Evolutionary conservation across 2,329 filamentous ascomycete species (phyloP).

Genomic region (Westerdykella sp.): DNA sequence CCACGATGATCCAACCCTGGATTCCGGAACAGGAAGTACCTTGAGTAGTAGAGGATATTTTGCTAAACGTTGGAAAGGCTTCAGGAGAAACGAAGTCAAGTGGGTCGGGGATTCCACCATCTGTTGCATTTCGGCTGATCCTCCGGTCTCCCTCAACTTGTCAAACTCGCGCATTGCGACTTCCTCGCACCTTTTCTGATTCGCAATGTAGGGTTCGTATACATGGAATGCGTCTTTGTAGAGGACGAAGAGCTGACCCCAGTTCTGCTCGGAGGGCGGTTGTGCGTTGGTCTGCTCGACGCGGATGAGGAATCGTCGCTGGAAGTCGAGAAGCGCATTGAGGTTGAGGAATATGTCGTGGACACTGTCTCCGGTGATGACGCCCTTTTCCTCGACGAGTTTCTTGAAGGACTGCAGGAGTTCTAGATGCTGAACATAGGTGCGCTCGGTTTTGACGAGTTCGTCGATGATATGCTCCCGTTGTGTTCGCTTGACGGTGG

Average conservation of each 20-base stretch:
- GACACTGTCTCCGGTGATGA: conserved; percentile 80
- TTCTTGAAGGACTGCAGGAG: conserved; percentile 90
- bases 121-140: conserved; percentile 53
- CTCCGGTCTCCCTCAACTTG: conserved; percentile 71
- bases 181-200: conserved; percentile 83
- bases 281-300: conserved; percentile 93
- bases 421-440: conserved; percentile 95
- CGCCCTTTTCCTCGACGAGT: conserved; percentile 77
- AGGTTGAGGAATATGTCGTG: conserved; percentile 97
- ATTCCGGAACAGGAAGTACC: conserved; percentile 42
- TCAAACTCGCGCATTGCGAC: conserved; percentile 81
- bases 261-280: conserved; percentile 70
- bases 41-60: conserved; percentile 90
- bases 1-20: not conserved
- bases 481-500: conserved; percentile 56
- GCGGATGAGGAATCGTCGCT: conserved; percentile 87
- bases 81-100: conserved; percentile 85
- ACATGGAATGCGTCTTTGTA: conserved; percentile 86
- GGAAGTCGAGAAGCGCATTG: conserved; percentile 90
- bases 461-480: conserved; percentile 89
- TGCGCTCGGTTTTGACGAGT: conserved; percentile 88
- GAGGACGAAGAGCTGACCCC: conserved; percentile 84
- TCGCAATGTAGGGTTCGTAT: conserved; percentile 95
- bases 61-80: conserved; percentile 90
- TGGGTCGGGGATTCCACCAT: conserved; percentile 85